Base-by-base conservation (phyloP, 2,329 filamentous ascomycete species). In the Chaetomium strumarium region DNA sequence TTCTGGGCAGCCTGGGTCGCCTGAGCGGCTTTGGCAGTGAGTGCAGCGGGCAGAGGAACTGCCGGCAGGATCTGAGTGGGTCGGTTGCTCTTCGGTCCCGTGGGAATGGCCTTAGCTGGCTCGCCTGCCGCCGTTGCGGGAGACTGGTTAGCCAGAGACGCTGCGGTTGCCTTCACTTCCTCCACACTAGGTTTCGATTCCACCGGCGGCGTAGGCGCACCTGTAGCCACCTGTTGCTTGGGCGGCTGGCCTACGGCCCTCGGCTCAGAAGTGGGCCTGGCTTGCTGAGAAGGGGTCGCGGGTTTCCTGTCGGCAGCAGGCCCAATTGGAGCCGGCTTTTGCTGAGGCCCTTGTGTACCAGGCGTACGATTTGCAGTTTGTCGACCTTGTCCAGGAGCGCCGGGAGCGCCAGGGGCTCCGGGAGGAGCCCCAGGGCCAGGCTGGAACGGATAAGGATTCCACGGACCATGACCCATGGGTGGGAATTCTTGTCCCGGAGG, bases 401-500 rank as follows among this genome's bases (percentile, higher is more conserved):
- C 58, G 2, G 68, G 65, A 5, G 61, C 59, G 41, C 63, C 65
- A 5, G 67, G 68, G 11, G 56, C 61, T 34, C 80, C 81, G 55
- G 83, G 84, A 64, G 41, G 56, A 14, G 49, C 56, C 30, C 52
- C 49, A 6, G 55, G 52, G 17, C 53, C 53, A 12, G 51, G 53
- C 38, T 43, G 55, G 36, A 51, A 57, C 1, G 34, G 43, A 29
- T 58, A 58, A 11, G 50, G 52, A 19, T 52, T 52, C 56, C 56
- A 58, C 13, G 55, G 55, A 33, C 54, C 56, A 12, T 53, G 56
- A 13, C 55, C 55, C 56, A 58, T 55, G 12, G 56, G 56, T 2
- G 54, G 85, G 61, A 90, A 93, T 24, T 84, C 85, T 69, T 88
- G 87, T 7, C 85, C 85, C 9, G 79, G 81, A 60, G 86, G 86